Evolutionary conservation across 2,329 filamentous ascomycete species (phyloP), one percentile per base, ranked within the genome.

Genomic region (Immersiporthe knoxdaviesiana): DNA sequence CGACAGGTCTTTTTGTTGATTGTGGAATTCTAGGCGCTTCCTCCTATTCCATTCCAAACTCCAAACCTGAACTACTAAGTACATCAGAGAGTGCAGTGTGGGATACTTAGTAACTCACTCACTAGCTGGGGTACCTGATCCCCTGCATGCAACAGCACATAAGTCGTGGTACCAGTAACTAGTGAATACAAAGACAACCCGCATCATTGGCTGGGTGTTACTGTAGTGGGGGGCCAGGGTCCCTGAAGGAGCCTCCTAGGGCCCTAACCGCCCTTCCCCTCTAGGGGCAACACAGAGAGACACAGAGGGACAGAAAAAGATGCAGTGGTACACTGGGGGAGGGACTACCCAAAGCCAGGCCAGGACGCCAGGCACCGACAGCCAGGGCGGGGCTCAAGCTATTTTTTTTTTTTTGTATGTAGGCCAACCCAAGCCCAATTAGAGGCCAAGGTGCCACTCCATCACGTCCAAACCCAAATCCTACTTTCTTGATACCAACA

Each of bases 21-120:
- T 12, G n/a, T n/a, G n/a, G n/a, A 35, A n/a, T 47, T 47, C 44
- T n/a, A 47, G 44, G 44, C 18, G 18, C 44, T 47, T 47, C 44
- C 44, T 47, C 44, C 18, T 16, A 21, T 18, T 44, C 41, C 39
- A 41, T 12, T 12, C 14, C 39, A 35, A 35, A 35, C 35, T 8
- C 39, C 39, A 41, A 41, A 1, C 39, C 41, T 44, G 41, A 12
- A 2, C 11, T 12, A 39, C 16, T 16, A n/a, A 56, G 30, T 27
- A 24, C 27, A n/a, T n/a, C n/a, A n/a, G n/a, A n/a, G n/a, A n/a
- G n/a, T n/a, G n/a, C n/a, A n/a, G n/a, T n/a, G n/a, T n/a, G n/a
- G n/a, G n/a, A n/a, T n/a, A n/a, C n/a, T n/a, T n/a, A 32, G 27
- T 35, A 58, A 56, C 32, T 58, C 54, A 58, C 54, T 58, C 27